These are phyloP conservation scores for Trifolium dubium DNA, from an alignment of 306 rosid species.

Conservation along the genomic window DNA sequence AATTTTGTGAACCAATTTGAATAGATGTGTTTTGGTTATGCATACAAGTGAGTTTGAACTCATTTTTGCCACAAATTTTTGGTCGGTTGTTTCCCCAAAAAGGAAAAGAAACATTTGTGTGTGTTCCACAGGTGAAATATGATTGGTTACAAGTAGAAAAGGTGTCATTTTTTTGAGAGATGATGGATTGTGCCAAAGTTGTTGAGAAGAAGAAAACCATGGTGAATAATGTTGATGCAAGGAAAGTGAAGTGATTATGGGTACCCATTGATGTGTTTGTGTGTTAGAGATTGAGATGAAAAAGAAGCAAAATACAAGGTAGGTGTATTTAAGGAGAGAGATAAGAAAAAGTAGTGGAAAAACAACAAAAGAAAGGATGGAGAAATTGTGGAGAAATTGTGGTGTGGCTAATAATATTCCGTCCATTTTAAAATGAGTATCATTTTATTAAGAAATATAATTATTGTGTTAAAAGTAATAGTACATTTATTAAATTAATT, in stretches of 20 bases:
- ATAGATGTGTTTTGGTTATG: constrained; percentile 31
- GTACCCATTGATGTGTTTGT: neutral
- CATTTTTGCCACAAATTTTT: constrained; percentile 36
- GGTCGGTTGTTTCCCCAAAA: constrained; percentile 47
- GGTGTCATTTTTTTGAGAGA: constrained; percentile 35
- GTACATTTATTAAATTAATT: too few relatives aligned
- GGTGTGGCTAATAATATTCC: neutral
- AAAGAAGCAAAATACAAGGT: neutral
- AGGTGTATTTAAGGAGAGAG: neutral
- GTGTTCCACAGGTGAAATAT: constrained; percentile 41
- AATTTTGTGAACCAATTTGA: constrained; percentile 40
- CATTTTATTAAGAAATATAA: too few relatives aligned
- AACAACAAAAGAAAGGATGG: neutral
- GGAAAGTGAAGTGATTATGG: constrained; percentile 15
- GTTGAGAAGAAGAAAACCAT: constrained; percentile 33
- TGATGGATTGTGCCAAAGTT: constrained; percentile 37
- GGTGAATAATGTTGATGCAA: constrained; percentile 4
- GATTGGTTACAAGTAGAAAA: constrained; percentile 42
- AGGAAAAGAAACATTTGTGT: constrained; percentile 42
- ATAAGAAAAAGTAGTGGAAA: neutral
- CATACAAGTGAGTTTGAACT: constrained; percentile 40
- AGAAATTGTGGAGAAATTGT: neutral
- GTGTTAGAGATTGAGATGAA: neutral
- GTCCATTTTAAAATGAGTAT: neutral
- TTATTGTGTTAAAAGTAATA: too few relatives aligned